Base-by-base conservation (phyloP, 331 rosid genomes). In the Quercus lobata region DNA sequence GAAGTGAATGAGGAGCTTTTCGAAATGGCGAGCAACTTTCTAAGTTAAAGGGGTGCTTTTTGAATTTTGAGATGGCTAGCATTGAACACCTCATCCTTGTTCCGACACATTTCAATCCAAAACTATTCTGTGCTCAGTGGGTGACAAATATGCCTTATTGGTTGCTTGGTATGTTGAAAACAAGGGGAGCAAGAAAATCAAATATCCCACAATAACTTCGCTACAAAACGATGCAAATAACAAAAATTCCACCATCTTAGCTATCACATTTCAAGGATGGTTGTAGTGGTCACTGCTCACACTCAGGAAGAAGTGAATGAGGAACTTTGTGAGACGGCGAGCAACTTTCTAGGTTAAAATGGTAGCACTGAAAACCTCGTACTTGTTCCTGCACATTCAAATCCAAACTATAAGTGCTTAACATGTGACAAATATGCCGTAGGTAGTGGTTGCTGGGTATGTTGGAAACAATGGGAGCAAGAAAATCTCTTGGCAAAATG, bases 351-450 rank as follows among this genome's bases (percentile, higher is more conserved):
- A 41, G 49, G 49, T 9, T 41, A 41, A 41, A 41, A 41, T 37
- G 49, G 49, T 41, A 12, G 49, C 49, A 41, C 49, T 63, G 78
- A 95, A 81, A 69, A 93, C 90, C 77, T 25, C 86, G 49, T 91
- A 90, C 44, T 87, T 88, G 71, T 90, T 95, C 91, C 99, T 90
- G 92, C 89, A 89, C 60, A 77, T 83, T 60, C 66, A 81, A 75
- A 55, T 79, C 21, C 80, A 76, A 8, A 44, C 61, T 77, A 69
- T 78, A 9, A 77, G 76, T 29, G 18, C 55, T 73, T 16, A 21
- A 57, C 25, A 68, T 61, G 49, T 16, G 29, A 7, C 16, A 53
- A 72, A 17, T 5, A 53, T 63, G 44, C 70, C 70, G 2, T 16
- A 15, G 35, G 41, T 30, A 5, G 70, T 29, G 44, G 12, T 29